These are phyloP conservation scores for Capsicum rhomboideum DNA, from an alignment of 257 asterid species.

Conservation along the genomic window DNA sequence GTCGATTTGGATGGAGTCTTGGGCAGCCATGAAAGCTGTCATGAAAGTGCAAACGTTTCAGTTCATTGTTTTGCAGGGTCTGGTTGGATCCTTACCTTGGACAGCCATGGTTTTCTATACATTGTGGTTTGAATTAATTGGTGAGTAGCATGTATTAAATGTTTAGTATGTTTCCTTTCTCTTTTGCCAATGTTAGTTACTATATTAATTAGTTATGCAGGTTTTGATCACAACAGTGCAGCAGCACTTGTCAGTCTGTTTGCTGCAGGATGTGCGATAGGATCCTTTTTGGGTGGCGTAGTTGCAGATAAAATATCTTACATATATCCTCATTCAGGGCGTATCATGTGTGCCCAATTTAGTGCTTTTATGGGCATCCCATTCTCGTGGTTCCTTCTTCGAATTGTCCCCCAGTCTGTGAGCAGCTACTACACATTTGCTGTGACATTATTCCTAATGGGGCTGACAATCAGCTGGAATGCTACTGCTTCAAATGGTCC, in stretches of 20 bases:
- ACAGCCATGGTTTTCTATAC: conserved; percentile 90
- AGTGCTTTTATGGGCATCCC: conserved; percentile 91
- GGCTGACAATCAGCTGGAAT: conserved; percentile 84
- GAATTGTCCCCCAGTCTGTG: conserved; percentile 49
- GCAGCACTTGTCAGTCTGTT: conserved; percentile 77
- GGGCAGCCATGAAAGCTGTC: conserved; percentile 78
- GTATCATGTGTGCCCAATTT: conserved; percentile 91
- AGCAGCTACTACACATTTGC: conserved; percentile 57
- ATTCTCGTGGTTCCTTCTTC: conserved; percentile 68
- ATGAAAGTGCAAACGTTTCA: conserved; percentile 79
- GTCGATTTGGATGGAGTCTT: conserved; percentile 71
- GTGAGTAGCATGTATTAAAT: conserved; percentile 19
- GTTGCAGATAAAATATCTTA: conserved; percentile 65
- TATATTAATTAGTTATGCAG: conserved; percentile 24
- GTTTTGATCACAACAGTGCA: conserved; percentile 80
- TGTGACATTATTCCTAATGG: conserved; percentile 69
- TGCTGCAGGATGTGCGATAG: conserved; percentile 90
- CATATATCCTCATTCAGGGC: conserved; percentile 63
- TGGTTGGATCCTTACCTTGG: conserved; percentile 92
- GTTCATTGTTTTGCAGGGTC: conserved; percentile 85
- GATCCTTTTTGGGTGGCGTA: conserved; percentile 81
- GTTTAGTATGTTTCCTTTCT: background rate
- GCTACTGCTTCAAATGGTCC: conserved; percentile 88
- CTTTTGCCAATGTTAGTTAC: background rate
- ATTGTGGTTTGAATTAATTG: conserved; percentile 86